Evolutionary conservation across 2,329 filamentous ascomycete species (phyloP).

Genomic region (Fusarium sp.): DNA sequence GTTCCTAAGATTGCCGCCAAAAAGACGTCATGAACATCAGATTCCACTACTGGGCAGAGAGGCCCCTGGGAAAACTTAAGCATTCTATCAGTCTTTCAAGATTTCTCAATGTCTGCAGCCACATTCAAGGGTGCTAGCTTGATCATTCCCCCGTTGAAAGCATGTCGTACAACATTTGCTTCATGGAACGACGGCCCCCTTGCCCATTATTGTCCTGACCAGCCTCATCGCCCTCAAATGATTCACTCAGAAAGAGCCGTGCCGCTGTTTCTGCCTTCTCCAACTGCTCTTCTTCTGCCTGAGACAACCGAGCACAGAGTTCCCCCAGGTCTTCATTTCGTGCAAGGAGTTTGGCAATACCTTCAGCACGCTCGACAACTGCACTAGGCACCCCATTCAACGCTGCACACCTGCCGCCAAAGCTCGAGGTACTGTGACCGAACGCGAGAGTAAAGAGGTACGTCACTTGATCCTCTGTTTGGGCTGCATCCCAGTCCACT

Average conservation of each 20-base stretch:
- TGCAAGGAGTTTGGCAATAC: slow-evolving; percentile 75
- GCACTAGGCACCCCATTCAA: slow-evolving; percentile 83
- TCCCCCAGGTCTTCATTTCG: slow-evolving; percentile 81
- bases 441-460: slow-evolving; percentile 78
- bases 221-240: slow-evolving; percentile 24
- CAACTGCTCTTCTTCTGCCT: slow-evolving; percentile 73
- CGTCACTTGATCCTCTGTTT: slow-evolving; percentile 71
- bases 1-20: slow-evolving; percentile 50
- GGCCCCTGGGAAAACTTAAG: background rate
- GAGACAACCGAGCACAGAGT: slow-evolving; percentile 75
- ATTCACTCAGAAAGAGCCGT: slow-evolving; percentile 64
- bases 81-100: background rate
- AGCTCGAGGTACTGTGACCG: slow-evolving; percentile 82
- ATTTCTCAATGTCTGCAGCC: background rate
- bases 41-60: background rate
- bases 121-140: background rate
- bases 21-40: slow-evolving; percentile 2
- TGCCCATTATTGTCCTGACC: background rate
- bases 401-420: slow-evolving; percentile 86
- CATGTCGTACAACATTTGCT: slow-evolving; percentile 31
- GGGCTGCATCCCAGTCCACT: slow-evolving; percentile 63
- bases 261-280: slow-evolving; percentile 72
- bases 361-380: slow-evolving; percentile 81
- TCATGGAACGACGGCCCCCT: slow-evolving; percentile 6
- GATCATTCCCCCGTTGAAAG: slow-evolving; percentile 11